phyloP scores from a whole-genome alignment of 441 rosid genomes.

The Gossypium davidsonii region DNA sequence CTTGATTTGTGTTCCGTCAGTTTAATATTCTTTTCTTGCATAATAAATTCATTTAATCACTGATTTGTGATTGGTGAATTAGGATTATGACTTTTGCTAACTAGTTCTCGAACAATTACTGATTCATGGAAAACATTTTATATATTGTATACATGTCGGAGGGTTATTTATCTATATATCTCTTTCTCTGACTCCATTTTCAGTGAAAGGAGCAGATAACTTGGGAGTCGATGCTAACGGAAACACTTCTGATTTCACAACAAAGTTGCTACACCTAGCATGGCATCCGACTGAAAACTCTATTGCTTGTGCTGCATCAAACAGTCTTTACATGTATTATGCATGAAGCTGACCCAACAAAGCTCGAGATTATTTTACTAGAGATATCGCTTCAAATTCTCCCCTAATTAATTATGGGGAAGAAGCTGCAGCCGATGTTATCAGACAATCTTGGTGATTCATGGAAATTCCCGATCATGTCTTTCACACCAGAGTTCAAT shows the following conservation, averaged over 20 bases:
- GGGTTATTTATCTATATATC: not conserved
- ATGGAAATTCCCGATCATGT: slow-evolving; percentile 3
- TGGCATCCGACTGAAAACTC: slow-evolving; percentile 98
- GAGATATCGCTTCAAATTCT: not conserved
- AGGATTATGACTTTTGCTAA: not conserved
- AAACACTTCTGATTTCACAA: slow-evolving; percentile 77
- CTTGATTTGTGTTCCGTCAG: not conserved
- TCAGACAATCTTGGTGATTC: slow-evolving; percentile 12
- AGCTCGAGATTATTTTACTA: slow-evolving; percentile 11
- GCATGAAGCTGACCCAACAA: slow-evolving; percentile 43
- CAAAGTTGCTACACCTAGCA: slow-evolving; percentile 89
- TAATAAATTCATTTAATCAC: not conserved
- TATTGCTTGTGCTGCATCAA: slow-evolving; percentile 94
- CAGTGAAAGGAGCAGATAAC: slow-evolving; percentile 57
- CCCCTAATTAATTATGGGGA: slow-evolving; percentile 11
- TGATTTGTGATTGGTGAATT: not conserved
- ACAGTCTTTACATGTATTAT: slow-evolving; percentile 98
- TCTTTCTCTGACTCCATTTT: not conserved
- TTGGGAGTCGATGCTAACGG: slow-evolving; percentile 80
- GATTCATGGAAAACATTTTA: not conserved
- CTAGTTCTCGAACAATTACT: not conserved
- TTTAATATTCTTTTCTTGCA: not conserved
- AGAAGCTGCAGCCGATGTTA: not conserved
- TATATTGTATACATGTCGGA: not conserved
- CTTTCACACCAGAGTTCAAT: slow-evolving; percentile 16